phyloP scores from a whole-genome alignment of 2,329 filamentous ascomycete species.

The Nectriaceae sp. region DNA sequence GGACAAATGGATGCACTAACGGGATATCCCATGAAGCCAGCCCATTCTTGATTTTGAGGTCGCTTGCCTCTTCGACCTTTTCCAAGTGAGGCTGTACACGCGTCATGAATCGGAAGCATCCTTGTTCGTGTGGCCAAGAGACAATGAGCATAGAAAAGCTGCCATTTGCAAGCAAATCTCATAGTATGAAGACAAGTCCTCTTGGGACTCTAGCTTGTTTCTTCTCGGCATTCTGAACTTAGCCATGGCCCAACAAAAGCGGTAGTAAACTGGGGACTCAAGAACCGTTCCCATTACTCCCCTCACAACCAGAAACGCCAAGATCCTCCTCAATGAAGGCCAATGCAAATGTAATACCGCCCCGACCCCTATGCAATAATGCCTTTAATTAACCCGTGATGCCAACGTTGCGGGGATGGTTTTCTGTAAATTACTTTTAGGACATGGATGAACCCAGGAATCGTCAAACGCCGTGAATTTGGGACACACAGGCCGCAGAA shows the following conservation, averaged over 20 bases:
- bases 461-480: conserved; percentile 27
- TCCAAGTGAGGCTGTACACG: too few species aligned
- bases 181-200: conserved; percentile 12
- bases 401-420: conserved; percentile 15
- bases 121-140: too few species aligned
- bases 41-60: too few species aligned
- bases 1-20: too few species aligned
- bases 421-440: conserved; percentile 32
- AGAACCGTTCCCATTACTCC: conserved; percentile 10
- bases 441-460: conserved; percentile 25
- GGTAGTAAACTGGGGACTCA: not conserved
- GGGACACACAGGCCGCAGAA: conserved; percentile 17
- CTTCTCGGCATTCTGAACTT: conserved; percentile 12
- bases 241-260: conserved; percentile 10
- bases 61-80: too few species aligned
- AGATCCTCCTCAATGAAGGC: conserved; percentile 27
- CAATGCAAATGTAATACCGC: conserved; percentile 32
- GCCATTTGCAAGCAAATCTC: conserved; percentile 11
- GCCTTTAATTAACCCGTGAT: conserved; percentile 35
- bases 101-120: too few species aligned
- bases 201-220: conserved; percentile 8
- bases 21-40: too few species aligned
- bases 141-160: too few species aligned
- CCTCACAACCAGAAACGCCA: conserved; percentile 29
- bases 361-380: conserved; percentile 35